Percentiles rank a stretch among this genome's conserved stretches.
Conservation (phyloP, 2,329 filamentous ascomycete species). For the Alternaria brassicae region DNA sequence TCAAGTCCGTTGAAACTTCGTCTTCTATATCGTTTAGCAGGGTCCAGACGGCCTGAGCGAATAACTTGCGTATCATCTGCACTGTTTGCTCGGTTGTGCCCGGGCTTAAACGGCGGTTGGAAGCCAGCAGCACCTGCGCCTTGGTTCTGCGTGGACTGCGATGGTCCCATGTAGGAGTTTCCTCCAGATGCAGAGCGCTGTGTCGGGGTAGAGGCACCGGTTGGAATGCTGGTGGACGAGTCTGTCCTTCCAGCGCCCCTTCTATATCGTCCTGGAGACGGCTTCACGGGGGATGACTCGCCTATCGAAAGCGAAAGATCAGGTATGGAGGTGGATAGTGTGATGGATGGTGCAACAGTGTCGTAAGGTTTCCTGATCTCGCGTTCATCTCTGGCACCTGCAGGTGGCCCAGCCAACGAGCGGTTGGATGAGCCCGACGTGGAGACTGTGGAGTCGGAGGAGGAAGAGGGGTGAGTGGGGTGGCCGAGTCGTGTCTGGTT, state of each 20-base stretch:
- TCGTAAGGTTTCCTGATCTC: conserved; percentile 49
- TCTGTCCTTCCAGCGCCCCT: conserved; percentile 67
- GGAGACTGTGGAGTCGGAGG: conserved; percentile 54
- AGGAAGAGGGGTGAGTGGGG: conserved; percentile 51
- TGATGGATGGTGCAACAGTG: conserved; percentile 56
- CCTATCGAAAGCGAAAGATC: conserved; percentile 63
- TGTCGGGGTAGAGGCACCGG: conserved; percentile 37
- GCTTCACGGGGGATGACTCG: conserved; percentile 68
- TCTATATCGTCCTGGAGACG: conserved; percentile 83
- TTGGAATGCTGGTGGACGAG: conserved; percentile 48
- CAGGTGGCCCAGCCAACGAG: conserved; percentile 46
- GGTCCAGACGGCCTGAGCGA: conserved; percentile 66
- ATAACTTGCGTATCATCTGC: conserved; percentile 74
- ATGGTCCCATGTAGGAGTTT: conserved; percentile 59
- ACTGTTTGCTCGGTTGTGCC: conserved; percentile 65
- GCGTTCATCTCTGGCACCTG: conserved; percentile 59
- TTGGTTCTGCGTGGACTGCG: conserved; percentile 62
- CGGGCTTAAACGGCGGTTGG: conserved; percentile 45
- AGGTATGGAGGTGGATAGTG: conserved; percentile 60
- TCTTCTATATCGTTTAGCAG: conserved; percentile 77
- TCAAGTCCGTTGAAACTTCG: conserved; percentile 79
- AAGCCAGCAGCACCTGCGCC: conserved; percentile 57
- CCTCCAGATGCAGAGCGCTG: conserved; percentile 43
- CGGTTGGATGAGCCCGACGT: conserved; percentile 60
- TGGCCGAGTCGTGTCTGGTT: conserved; percentile 43